A percentile compares a stretch with the other conserved stretches of the same genome.
These are phyloP conservation scores for Tylopilus subfusipes DNA, from an alignment of 768 basidiomycete species.

Conservation along the genomic window DNA sequence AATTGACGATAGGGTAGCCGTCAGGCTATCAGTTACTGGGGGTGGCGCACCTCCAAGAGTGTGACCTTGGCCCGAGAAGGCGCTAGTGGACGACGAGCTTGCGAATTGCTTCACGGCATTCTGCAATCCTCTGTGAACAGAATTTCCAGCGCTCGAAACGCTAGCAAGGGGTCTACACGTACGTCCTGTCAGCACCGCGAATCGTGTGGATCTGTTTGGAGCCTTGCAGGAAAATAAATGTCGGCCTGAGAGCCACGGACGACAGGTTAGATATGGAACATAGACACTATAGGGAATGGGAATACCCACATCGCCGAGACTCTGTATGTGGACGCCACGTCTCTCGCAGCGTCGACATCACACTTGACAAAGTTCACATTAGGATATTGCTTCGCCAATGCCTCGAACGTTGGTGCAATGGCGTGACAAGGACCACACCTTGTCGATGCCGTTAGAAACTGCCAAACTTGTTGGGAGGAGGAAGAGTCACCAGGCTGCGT, in stretches of 20 bases:
- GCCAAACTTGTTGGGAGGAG: conserved; percentile 1
- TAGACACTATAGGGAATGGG: neutral
- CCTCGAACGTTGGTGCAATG: conserved; percentile 75
- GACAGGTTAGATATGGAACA: neutral
- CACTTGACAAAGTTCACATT: conserved; percentile 82
- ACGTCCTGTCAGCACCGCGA: conserved; percentile 68
- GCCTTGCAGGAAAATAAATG: conserved; percentile 76
- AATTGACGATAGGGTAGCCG: conserved; percentile 33
- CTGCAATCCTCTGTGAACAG: conserved; percentile 52
- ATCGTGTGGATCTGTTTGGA: conserved; percentile 65
- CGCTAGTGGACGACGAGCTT: conserved; percentile 33
- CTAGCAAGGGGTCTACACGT: conserved; percentile 21
- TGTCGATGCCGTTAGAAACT: conserved; percentile 9
- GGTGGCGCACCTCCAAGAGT: conserved; percentile 56
- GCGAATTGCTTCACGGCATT: conserved; percentile 54
- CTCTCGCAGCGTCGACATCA: conserved; percentile 68
- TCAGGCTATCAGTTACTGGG: conserved; percentile 33
- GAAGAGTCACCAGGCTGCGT: conserved; percentile 66
- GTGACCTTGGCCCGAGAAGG: conserved; percentile 72
- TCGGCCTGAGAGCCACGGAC: conserved; percentile 53
- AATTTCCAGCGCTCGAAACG: conserved; percentile 1
- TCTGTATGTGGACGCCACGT: conserved; percentile 60
- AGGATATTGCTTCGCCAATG: conserved; percentile 62
- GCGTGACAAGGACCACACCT: conserved; percentile 88
- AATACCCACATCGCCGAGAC: conserved; percentile 68